phyloP scores from a whole-genome alignment of 2,329 filamentous ascomycete genomes.

The Trichophaea hybrida region DNA sequence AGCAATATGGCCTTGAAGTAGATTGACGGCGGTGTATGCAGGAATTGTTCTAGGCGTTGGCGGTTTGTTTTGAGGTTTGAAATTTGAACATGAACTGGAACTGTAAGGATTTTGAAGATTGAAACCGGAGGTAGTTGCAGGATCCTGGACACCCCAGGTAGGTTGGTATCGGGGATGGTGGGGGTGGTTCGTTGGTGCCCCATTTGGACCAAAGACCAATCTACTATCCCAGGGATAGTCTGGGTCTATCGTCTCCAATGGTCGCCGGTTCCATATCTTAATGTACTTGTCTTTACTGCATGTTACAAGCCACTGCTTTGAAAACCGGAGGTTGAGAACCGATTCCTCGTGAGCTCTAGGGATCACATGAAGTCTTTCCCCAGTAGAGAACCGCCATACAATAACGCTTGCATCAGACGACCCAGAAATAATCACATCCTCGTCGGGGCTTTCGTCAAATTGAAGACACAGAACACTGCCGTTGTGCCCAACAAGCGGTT shows the following conservation, averaged over 20 bases:
- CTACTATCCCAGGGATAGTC: slow-evolving; percentile 36
- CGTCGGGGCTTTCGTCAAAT: slow-evolving; percentile 73
- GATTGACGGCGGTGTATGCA: slow-evolving; percentile 64
- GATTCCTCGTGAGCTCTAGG: slow-evolving; percentile 71
- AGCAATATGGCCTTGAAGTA: slow-evolving; percentile 68
- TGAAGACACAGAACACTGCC: slow-evolving; percentile 90
- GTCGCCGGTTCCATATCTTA: slow-evolving; percentile 79
- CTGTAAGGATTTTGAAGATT: slow-evolving; percentile 24
- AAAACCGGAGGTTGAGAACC: slow-evolving; percentile 84
- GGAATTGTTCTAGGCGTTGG: slow-evolving; percentile 35
- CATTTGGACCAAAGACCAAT: slow-evolving; percentile 21
- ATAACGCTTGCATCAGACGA: slow-evolving; percentile 87
- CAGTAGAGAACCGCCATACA: slow-evolving; percentile 86
- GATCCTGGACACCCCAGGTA: slow-evolving; percentile 35
- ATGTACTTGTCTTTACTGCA: slow-evolving; percentile 96
- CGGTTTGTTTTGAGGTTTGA: slow-evolving; percentile 39
- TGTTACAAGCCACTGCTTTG: slow-evolving; percentile 79
- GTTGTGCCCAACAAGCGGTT: slow-evolving; percentile 60
- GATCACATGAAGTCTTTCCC: slow-evolving; percentile 63
- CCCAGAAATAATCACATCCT: slow-evolving; percentile 88
- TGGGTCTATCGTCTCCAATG: slow-evolving; percentile 46
- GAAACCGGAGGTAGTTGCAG: slow-evolving; percentile 29
- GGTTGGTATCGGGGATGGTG: slow-evolving; percentile 26
- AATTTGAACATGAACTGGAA: slow-evolving; percentile 34
- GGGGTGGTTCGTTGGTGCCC: slow-evolving; percentile 14